These are phyloP conservation scores for Trichoderma harzianum DNA, from an alignment of 2,329 filamentous ascomycete genomes.

Conservation along the genomic window DNA sequence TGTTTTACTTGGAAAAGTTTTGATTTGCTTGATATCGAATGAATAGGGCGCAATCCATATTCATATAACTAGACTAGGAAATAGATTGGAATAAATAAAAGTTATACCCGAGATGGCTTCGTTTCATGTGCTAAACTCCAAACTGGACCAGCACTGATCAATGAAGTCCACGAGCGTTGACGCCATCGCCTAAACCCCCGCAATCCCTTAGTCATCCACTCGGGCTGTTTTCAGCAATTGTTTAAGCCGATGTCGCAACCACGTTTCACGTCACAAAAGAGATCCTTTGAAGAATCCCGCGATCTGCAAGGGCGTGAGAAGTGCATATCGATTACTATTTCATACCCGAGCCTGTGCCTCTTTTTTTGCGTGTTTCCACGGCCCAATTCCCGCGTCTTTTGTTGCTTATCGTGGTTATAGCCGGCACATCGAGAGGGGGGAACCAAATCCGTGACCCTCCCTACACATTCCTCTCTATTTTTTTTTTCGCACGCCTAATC, in stretches of 20 bases:
- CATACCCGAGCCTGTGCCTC: neutral
- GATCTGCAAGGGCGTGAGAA: neutral
- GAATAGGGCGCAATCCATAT: neutral
- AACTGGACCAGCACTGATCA: neutral
- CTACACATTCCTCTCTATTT: neutral
- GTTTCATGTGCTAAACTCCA: neutral
- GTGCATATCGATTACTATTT: neutral
- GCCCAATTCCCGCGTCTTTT: neutral
- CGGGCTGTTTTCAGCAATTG: neutral
- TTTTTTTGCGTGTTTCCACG: neutral
- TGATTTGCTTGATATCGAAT: neutral
- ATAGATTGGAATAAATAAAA: neutral
- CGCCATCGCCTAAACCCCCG: conserved; percentile 17
- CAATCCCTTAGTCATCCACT: neutral
- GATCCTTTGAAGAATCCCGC: neutral
- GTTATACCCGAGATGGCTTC: neutral
- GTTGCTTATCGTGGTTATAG: neutral
- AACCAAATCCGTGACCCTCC: neutral
- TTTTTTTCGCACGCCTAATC: neutral
- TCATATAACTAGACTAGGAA: neutral
- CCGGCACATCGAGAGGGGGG: neutral
- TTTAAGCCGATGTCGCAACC: conserved; percentile 21
- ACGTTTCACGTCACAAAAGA: neutral
- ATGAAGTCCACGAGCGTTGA: conserved; percentile 11
- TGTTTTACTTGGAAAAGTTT: neutral